A percentile compares a stretch with the other conserved stretches of the same genome.
Evolutionary conservation across 1,284 basidiomycete species (phyloP).

Genomic region (Rhodotorula sp.): DNA sequence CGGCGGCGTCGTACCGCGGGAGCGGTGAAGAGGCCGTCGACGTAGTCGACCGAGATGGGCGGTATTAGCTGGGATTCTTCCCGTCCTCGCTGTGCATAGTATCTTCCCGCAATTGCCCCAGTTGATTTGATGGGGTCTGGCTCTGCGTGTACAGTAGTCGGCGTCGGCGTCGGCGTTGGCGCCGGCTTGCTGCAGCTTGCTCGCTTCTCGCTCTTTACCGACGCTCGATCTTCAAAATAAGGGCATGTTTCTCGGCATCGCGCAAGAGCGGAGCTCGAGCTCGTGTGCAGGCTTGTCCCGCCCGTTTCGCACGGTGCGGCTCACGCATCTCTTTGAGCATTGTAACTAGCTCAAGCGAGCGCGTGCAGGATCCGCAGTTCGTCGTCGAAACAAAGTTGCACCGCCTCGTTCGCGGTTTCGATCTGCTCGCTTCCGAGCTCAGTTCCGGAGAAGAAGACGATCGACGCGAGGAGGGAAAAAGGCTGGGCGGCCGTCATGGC

Average conservation of each 20-base stretch:
- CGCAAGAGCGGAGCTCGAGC: no score
- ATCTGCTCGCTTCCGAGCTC: neutral
- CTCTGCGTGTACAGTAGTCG: no score
- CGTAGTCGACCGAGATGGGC: neutral
- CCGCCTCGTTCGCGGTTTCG: neutral
- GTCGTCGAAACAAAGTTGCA: neutral
- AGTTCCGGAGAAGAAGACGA: neutral
- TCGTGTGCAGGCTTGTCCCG: no score
- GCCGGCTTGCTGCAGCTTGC: no score
- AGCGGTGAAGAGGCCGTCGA: neutral
- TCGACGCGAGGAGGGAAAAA: neutral
- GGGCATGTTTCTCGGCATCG: no score
- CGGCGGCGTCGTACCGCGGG: neutral
- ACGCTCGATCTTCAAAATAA: no score
- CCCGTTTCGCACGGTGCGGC: no score
- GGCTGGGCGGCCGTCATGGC: neutral
- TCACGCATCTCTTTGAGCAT: neutral
- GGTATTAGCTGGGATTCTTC: neutral
- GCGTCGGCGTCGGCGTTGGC: no score
- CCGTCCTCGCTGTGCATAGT: neutral
- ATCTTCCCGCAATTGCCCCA: neutral
- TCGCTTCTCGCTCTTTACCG: no score
- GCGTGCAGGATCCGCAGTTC: neutral
- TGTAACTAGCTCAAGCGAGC: neutral
- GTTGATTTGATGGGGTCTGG: neutral